A percentile compares a stretch with the other conserved stretches of the same genome.
Evolutionary conservation across 768 basidiomycete genomes (phyloP).

Genomic region (Pleurotus pulmonarius): DNA sequence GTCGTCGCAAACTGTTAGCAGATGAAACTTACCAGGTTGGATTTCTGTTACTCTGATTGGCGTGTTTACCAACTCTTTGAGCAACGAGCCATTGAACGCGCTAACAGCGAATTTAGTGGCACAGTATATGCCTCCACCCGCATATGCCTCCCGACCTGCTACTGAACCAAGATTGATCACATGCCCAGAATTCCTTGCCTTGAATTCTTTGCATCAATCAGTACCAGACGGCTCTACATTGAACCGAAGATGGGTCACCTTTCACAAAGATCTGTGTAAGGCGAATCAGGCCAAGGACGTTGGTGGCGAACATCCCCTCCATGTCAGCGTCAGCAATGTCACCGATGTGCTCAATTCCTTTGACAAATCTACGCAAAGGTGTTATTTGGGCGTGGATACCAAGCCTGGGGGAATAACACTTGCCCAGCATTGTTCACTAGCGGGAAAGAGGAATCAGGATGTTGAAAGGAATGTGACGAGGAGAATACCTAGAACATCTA

Average conservation of each 20-base stretch:
- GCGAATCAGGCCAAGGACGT: constrained; percentile 82
- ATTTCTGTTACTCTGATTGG: constrained; percentile 93
- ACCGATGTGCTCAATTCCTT: constrained; percentile 85
- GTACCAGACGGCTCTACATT: background rate
- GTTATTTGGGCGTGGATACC: too few relatives aligned
- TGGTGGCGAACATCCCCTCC: constrained; percentile 79
- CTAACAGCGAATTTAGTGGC: constrained; percentile 87
- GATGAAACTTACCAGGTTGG: constrained; percentile 66
- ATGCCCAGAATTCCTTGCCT: constrained; percentile 72
- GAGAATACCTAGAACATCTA: constrained; percentile 76
- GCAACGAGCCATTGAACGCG: constrained; percentile 79
- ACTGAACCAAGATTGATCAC: constrained; percentile 95
- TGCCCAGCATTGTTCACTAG: constrained; percentile 72
- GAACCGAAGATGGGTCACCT: constrained; percentile 28
- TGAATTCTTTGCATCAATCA: constrained; percentile 55
- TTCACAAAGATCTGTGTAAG: constrained; percentile 73
- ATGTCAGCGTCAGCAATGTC: constrained; percentile 73
- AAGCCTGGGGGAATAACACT: background rate
- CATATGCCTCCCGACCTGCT: constrained; percentile 84
- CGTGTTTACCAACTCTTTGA: constrained; percentile 88
- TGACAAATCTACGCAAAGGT: constrained; percentile 42
- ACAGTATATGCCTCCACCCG: constrained; percentile 89
- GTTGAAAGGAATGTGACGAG: constrained; percentile 12
- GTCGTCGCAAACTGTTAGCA: constrained; percentile 6
- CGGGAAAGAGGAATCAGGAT: background rate